Evolutionary conservation across 1,284 basidiomycete genomes (phyloP).

Genomic region (Cronartium quercuum): DNA sequence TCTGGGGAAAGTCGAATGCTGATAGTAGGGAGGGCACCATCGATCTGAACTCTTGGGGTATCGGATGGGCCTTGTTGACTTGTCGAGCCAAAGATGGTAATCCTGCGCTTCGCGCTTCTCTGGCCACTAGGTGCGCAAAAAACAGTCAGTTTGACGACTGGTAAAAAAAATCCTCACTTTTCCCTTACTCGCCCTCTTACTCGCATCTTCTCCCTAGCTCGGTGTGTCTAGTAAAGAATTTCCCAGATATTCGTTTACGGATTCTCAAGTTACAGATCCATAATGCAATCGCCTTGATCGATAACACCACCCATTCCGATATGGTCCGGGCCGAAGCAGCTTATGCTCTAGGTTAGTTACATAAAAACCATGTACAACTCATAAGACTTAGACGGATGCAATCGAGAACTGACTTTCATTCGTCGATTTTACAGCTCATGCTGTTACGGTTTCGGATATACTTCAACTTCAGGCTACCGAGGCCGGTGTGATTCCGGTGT

Average conservation of each 20-base stretch:
- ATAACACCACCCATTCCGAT: slow-evolving; percentile 15
- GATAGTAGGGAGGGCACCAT: too few species aligned
- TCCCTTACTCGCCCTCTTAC: not conserved
- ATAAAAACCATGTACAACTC: not conserved
- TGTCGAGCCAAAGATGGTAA: slow-evolving; percentile 17
- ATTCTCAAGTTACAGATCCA: slow-evolving; percentile 16
- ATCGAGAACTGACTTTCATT: not conserved
- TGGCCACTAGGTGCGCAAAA: slow-evolving; percentile 27
- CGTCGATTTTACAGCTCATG: slow-evolving; percentile 12
- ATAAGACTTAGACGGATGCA: not conserved
- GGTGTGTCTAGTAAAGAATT: slow-evolving; percentile 23
- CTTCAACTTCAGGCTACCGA: slow-evolving; percentile 17
- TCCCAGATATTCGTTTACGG: slow-evolving; percentile 24
- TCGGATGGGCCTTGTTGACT: slow-evolving; percentile 27
- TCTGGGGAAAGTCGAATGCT: slow-evolving; percentile 21
- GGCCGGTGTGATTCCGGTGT: slow-evolving; percentile 18
- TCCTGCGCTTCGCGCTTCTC: slow-evolving; percentile 23
- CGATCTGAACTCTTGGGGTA: not conserved
- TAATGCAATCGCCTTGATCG: slow-evolving; percentile 25
- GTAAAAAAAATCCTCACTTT: too few species aligned
- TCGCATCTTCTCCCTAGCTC: slow-evolving; percentile 1
- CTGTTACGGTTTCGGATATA: slow-evolving; percentile 33
- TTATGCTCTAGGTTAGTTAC: slow-evolving; percentile 33
- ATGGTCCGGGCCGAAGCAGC: slow-evolving; percentile 28
- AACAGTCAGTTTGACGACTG: too few species aligned